These are phyloP conservation scores for Sporothrix luriei DNA, from an alignment of 2,329 filamentous ascomycete species.

Conservation along the genomic window DNA sequence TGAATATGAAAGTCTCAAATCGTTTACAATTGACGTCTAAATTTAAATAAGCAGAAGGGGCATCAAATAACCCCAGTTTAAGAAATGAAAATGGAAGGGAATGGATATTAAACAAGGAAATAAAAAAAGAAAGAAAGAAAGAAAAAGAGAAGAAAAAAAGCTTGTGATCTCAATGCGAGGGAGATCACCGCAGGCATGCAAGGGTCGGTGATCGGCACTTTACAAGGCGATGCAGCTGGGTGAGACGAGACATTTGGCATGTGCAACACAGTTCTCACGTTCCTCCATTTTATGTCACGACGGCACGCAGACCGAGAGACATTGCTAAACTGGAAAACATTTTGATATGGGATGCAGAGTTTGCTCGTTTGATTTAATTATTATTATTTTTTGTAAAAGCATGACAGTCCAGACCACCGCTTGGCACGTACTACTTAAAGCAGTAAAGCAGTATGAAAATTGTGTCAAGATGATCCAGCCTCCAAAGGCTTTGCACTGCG, in stretches of 20 bases:
- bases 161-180: neutral
- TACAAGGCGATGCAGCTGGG: neutral
- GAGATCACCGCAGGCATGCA: neutral
- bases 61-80: neutral
- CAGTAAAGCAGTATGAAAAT: too few relatives aligned
- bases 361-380: too few relatives aligned
- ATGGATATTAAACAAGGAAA: neutral
- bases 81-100: neutral
- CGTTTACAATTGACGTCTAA: neutral
- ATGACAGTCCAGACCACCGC: neutral
- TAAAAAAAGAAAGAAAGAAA: neutral
- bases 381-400: too few relatives aligned
- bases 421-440: too few relatives aligned
- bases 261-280: conserved; percentile 18
- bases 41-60: neutral
- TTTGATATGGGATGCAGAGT: neutral
- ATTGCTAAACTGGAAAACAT: neutral
- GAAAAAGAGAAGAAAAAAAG: too few relatives aligned
- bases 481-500: too few relatives aligned
- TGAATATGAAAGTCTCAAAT: neutral
- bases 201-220: neutral
- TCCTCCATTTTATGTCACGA: neutral
- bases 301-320: conserved; percentile 5
- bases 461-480: too few relatives aligned
- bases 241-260: conserved; percentile 9